Evolutionary conservation across 371 early-diverging fungal species (phyloP).

Genomic region (Lichtheimia ramosa): DNA sequence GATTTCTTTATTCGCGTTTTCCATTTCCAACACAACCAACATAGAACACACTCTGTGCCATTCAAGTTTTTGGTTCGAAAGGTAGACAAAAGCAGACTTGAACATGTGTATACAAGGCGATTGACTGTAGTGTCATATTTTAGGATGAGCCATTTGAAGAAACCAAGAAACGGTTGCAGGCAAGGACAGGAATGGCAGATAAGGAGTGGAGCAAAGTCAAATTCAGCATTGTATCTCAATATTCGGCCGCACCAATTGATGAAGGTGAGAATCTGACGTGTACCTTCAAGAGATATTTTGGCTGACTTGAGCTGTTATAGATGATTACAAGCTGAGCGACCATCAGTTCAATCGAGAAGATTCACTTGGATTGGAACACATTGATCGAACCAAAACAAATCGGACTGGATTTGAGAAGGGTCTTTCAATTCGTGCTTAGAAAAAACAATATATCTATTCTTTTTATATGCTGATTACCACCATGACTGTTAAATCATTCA

Average conservation of each 20-base stretch:
- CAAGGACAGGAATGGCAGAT: slow-evolving; percentile 75
- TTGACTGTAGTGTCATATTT: neutral
- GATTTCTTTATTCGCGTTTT: slow-evolving; percentile 61
- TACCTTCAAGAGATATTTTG: slow-evolving; percentile 3
- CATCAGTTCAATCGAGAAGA: slow-evolving; percentile 43
- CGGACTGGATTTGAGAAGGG: slow-evolving; percentile 46
- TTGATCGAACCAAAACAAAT: slow-evolving; percentile 58
- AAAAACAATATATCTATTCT: neutral
- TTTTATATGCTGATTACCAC: no score
- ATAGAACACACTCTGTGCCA: slow-evolving; percentile 79
- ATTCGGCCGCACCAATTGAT: slow-evolving; percentile 37
- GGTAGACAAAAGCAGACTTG: slow-evolving; percentile 23
- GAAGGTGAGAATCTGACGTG: slow-evolving; percentile 33
- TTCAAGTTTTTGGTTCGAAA: slow-evolving; percentile 71
- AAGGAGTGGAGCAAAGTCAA: slow-evolving; percentile 87
- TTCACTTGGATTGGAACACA: slow-evolving; percentile 71
- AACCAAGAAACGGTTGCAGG: slow-evolving; percentile 73
- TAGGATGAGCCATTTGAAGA: slow-evolving; percentile 66
- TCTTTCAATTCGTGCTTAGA: slow-evolving; percentile 55
- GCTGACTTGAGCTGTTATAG: slow-evolving; percentile 23
- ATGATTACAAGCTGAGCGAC: slow-evolving; percentile 54
- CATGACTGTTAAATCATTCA: no score
- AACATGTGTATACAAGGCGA: neutral
- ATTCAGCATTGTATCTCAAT: slow-evolving; percentile 47
- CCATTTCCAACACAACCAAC: slow-evolving; percentile 73